Percentiles rank a stretch among this genome's conserved stretches.
phyloP scores from a whole-genome alignment of 1,284 basidiomycete species.

The Ceratobasidium sp. region DNA sequence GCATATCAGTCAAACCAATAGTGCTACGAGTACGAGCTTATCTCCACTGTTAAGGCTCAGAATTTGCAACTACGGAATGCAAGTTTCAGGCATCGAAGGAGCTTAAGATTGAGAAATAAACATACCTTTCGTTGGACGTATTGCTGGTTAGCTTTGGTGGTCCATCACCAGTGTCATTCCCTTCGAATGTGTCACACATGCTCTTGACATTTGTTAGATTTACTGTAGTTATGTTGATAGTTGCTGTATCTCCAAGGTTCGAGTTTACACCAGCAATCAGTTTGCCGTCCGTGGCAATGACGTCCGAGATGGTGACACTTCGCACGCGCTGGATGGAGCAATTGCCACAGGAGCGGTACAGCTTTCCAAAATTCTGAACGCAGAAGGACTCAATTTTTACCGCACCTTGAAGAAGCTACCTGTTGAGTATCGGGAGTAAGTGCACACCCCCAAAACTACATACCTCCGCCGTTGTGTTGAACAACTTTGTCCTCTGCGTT shows the following conservation, averaged over 20 bases:
- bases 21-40: no score
- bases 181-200: conserved; percentile 44
- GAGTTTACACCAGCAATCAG: conserved; percentile 46
- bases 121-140: conserved; percentile 33
- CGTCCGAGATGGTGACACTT: conserved; percentile 52
- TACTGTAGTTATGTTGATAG: conserved; percentile 33
- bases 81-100: not conserved
- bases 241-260: conserved; percentile 47
- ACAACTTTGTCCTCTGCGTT: conserved; percentile 47
- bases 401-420: conserved; percentile 1
- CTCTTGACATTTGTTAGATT: conserved; percentile 29
- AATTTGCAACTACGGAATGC: conserved; percentile 20
- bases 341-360: conserved; percentile 50
- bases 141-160: conserved; percentile 38
- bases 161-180: conserved; percentile 39
- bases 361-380: conserved; percentile 40
- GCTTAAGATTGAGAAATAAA: no score
- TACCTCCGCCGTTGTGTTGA: conserved; percentile 47
- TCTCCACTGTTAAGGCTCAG: no score
- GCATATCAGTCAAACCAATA: no score
- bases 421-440: not conserved
- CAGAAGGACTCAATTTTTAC: conserved; percentile 38
- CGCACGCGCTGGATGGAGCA: conserved; percentile 51
- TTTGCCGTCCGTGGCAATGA: conserved; percentile 45
- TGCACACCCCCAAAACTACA: no score